Evolutionary conservation across 352 stramenopile genomes (phyloP), one percentile per base, ranked within the genome.

Genomic region (Phytopythium oedochilum): DNA sequence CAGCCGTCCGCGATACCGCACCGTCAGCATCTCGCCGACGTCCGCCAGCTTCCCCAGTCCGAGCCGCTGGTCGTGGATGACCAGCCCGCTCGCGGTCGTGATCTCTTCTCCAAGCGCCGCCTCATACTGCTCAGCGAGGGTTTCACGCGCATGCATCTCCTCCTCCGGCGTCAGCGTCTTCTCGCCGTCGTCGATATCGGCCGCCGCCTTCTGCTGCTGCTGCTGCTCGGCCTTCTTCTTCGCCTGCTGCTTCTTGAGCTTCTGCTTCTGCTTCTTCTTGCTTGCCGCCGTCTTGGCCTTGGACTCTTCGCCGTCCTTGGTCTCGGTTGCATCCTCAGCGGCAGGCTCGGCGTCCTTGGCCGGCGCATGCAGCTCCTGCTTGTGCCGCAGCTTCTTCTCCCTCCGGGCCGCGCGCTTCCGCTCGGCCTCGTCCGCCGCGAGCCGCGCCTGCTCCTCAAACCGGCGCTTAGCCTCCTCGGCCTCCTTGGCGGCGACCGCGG

Each of bases 21-120:
- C 79, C 3, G 82, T 92, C 25, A 89, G 59, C 78, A 88, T 86
- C 59, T 92, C 74, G 18, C 82, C 82, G 22, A 63, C 23, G 12
- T 63, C 35, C 8, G 77, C 67, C 23, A 89, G 46, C 47, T 73
- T 74, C 15, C 82, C 78, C 18, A 84, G 58, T 31, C 82, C 82
- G 10, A 87, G 52, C 11, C 70, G 67, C 17, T 78, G 53, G 52
- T 92, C 82, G 25, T 75, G 77, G 26, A 89, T 55, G 17, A 74
- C 59, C 7, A 92, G 54, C 2, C 76, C 75, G 31, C 77, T 89
- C 52, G 76, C 62, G 18, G 82, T 77, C 0, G 61, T 75, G 28
- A 89, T 76, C 61, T 89, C 79, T 12, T 55, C 67, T 34, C 82
- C 82, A 2, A 71, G 29, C 14, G 65, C 63, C 23, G 73, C 59